Base-by-base conservation (phyloP, 148 eudicot genomes). In the Gaultheria prostrata region DNA sequence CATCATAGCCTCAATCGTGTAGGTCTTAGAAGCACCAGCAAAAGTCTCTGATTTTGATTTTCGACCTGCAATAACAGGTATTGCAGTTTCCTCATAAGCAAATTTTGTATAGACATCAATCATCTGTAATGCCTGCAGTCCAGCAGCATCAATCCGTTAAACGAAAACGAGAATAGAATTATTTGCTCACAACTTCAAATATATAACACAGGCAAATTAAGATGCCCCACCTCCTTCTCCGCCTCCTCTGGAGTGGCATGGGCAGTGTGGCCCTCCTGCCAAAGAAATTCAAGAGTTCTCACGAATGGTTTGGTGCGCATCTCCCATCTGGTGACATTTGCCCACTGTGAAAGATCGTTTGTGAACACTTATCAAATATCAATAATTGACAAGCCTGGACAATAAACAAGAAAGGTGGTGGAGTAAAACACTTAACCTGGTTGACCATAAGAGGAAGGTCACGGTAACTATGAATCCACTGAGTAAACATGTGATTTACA, bases 1-100 rank as follows among this genome's bases (percentile, higher is more conserved):
- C 99, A 97, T 97, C 99, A 97, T 97, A 88, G 98, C 99, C 92
- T 97, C 99, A 65, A 97, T 97, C 24, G 99, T 97, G 86, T 95
- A 97, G 24, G 99, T 97, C 87, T 76, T 92, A 28, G 89, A 85
- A 83, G 99, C 99, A 85, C 99, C 99, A 82, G 99, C 99, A 93
- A 97, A 97, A 49, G 99, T 95, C 88, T 97, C 99, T 28, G 88
- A 88, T 89, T 90, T 97, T 63, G 99, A 97, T 85, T 97, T 97
- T 65, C 99, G 92, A 89, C 99, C 99, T 69, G 93, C 84, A 89
- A 97, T 89, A 84, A 97, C 99, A 90, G 99, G 99, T 90, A 97
- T 92, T 86, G 98, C 99, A 91, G 98, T 94, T 86, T 97, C 90
- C 86, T 95, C 98, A 86, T 87, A 93, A 84, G 99, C 96, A 89